A percentile compares a stretch with the other conserved stretches of the same genome.
phyloP scores from a whole-genome alignment of 768 basidiomycete genomes.

The Gloeopeniophorella convolvens region DNA sequence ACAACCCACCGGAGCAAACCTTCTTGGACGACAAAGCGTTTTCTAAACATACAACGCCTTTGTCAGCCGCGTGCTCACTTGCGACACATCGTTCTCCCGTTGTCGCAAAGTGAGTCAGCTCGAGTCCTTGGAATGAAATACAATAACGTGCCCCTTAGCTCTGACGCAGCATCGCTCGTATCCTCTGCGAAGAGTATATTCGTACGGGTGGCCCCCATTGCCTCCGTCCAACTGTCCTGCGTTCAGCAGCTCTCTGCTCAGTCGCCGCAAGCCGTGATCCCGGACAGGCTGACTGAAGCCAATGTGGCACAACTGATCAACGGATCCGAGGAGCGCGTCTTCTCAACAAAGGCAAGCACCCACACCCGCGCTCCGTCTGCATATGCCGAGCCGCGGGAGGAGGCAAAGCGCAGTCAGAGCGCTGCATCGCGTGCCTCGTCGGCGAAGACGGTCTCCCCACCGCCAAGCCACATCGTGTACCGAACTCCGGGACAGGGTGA shows the following conservation, averaged over 20 bases:
- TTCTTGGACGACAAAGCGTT: background rate
- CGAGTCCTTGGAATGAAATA: background rate
- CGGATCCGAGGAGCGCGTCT: no score
- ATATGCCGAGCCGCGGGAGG: background rate
- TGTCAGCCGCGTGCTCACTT: constrained; percentile 1
- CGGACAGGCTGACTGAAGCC: no score
- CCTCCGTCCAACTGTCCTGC: background rate
- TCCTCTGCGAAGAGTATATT: constrained; percentile 17
- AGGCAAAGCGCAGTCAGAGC: background rate
- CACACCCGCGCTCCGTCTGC: background rate
- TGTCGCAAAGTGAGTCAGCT: constrained; percentile 10
- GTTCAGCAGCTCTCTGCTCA: no score
- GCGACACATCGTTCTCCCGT: constrained; percentile 6
- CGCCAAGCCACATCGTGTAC: background rate
- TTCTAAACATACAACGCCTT: background rate
- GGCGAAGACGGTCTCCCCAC: constrained; percentile 7
- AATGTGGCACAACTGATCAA: no score
- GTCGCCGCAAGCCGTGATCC: no score
- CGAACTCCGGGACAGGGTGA: background rate
- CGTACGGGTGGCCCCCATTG: background rate
- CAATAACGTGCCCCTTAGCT: constrained; percentile 11
- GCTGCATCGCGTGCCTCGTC: constrained; percentile 1
- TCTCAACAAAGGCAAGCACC: background rate
- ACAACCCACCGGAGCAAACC: background rate
- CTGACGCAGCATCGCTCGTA: constrained; percentile 7